Base-by-base conservation (phyloP, 2,329 filamentous ascomycete species). In the Trichoderma brevicompactum region DNA sequence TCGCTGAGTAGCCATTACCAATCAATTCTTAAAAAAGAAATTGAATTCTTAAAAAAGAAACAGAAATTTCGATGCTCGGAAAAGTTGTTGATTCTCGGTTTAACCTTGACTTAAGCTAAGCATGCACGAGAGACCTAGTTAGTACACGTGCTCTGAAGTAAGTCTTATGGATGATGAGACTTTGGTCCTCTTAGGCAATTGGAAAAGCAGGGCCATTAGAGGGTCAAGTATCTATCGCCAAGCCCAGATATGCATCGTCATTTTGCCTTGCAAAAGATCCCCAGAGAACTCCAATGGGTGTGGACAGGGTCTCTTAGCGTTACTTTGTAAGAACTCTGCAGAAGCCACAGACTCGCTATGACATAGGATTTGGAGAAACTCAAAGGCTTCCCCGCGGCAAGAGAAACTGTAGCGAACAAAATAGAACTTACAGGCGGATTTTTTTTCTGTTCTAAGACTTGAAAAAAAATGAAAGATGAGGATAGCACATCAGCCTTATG, bases 1-100 rank as follows among this genome's bases (percentile, higher is more conserved):
- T 12, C 40, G 44, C 7, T 56, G 53, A 15, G 64, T 19, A 17
- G 58, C 50, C 66, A 68, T 68, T n/a, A n/a, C 60, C 3, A 17
- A 17, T 36, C 17, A 19, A 17, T 43, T 52, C 2, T 2, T 7
- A 10, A 6, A 40, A 28, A 28, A 28, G 23, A 28, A 28, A 28
- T 28, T 28, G 23, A 28, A 28, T 5, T 28, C 23, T 28, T 28
- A 28, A 28, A 28, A 28, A 28, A n/a, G n/a, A 28, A 28, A 28
- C 5, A 52, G 36, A 41, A 52, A 7, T 23, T 9, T 15, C 19
- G 6, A 41, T n/a, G 10, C 12, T 28, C 12, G 10, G 19, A 50
- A 41, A 6, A 13, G 36, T 50, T 41, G 44, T 12, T 28, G 15
- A 50, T 34, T 23, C 38, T 38, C 17, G 15, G 48, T 2, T 54